These are phyloP conservation scores for Amesomyces nigricolor DNA, from an alignment of 2,329 filamentous ascomycete species.

Conservation along the genomic window DNA sequence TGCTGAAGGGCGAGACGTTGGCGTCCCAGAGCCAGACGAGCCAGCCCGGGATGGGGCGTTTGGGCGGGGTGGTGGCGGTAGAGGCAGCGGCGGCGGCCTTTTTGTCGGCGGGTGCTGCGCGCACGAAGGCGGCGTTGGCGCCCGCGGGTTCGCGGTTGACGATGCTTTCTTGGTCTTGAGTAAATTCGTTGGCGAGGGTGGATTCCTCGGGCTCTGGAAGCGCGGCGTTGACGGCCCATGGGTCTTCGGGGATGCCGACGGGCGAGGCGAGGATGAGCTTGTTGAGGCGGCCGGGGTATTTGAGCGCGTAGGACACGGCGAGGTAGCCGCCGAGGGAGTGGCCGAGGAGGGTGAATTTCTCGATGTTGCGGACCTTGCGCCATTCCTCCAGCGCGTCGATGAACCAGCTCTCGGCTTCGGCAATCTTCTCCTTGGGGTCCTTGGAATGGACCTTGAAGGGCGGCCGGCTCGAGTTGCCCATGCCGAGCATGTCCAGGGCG, in stretches of 20 bases:
- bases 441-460: conserved; percentile 81
- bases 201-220: conserved; percentile 74
- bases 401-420: conserved; percentile 92
- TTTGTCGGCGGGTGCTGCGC: conserved; percentile 24
- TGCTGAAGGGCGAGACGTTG: conserved; percentile 89
- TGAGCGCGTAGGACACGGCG: conserved; percentile 88
- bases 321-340: conserved; percentile 95
- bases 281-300: conserved; percentile 90
- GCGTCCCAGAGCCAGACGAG: conserved; percentile 92
- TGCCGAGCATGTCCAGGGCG: conserved; percentile 89
- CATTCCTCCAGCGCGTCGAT: conserved; percentile 95
- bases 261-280: conserved; percentile 94
- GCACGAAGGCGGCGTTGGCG: conserved; percentile 31
- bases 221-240: conserved; percentile 74
- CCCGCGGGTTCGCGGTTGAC: conserved; percentile 33
- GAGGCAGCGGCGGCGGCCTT: conserved; percentile 29
- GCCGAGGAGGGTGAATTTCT: conserved; percentile 87
- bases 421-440: conserved; percentile 72
- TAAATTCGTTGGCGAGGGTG: conserved; percentile 70
- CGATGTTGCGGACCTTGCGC: conserved; percentile 80
- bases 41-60: conserved; percentile 71
- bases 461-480: conserved; percentile 83
- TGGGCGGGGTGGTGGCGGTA: conserved; percentile 33
- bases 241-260: conserved; percentile 90
- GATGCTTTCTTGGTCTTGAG: conserved; percentile 60